Conservation (phyloP, 1,284 basidiomycete genomes). For the Ceratobasidium sp. region DNA sequence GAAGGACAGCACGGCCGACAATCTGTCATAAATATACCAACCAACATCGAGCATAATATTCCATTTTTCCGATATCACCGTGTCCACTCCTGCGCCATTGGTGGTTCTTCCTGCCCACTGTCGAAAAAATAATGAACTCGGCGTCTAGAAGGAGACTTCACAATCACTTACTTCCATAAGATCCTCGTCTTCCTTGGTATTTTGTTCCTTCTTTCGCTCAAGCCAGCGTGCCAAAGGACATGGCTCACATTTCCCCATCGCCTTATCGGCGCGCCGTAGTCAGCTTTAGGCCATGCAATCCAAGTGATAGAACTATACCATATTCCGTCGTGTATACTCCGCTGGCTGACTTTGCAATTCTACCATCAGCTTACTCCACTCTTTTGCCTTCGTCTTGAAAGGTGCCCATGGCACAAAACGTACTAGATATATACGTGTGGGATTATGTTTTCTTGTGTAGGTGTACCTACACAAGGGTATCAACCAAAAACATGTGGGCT, state of each 20-base stretch:
- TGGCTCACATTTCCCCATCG: not conserved
- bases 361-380: not conserved
- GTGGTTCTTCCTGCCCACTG: constrained; percentile 2
- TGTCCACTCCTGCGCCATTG: not conserved
- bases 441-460: not conserved
- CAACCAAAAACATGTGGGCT: not conserved
- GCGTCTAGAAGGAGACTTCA: not conserved
- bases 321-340: not conserved
- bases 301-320: not conserved
- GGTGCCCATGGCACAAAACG: constrained; percentile 15
- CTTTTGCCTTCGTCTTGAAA: constrained; percentile 11
- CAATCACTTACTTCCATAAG: not conserved
- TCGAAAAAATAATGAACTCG: not conserved
- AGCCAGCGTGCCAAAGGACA: not conserved
- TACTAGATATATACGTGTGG: constrained; percentile 12
- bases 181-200: too few relatives aligned
- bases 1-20: constrained; percentile 19
- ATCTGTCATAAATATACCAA: not conserved
- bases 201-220: not conserved
- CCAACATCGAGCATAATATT: not conserved
- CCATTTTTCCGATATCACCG: not conserved
- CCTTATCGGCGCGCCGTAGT: not conserved
- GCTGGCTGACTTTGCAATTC: not conserved
- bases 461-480: not conserved
- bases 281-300: not conserved